Base-by-base conservation (phyloP, 495 filamentous ascomycete genomes). In the Tuber brumale region DNA sequence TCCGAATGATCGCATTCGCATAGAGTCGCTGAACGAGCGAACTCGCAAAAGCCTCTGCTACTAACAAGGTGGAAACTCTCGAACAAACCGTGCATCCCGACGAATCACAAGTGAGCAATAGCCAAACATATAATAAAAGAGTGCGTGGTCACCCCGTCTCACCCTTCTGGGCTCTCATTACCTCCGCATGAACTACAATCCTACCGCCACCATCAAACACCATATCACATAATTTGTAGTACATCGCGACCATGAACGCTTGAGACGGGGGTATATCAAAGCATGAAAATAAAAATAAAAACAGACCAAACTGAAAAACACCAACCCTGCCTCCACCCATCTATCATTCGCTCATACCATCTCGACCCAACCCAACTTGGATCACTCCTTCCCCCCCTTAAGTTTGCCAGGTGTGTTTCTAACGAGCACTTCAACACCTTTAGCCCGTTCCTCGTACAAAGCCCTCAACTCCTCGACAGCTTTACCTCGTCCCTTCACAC, bases 391-490 rank as follows among this genome's bases (percentile, higher is more conserved):
- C 77, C 77, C 76, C 51, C 79, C 77, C 74, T 77, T 76, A n/a
- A 76, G 74, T 2, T 78, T 74, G 23, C 79, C 75, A 43, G 74
- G 74, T 41, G 43, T 31, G n/a, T 78, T 72, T 19, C 42, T 76
- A 57, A 81, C 79, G 14, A 81, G 79, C 9, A 81, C 75, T 70
- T 77, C 78, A 23, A 75, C 79, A 3, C 75, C 75, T 42, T 74
- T 81, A 3, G 79, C 75, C 72, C 79, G 35, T 37, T 81, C 79
- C 70, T 81, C 79, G 31, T 81, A 81, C 48, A 81, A 72, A 41
- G 77, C 70, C 44, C 75, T 81, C n/a, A 81, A 35, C 23, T 81
- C 79, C 51, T 81, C 79, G 9, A 81, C 79, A 12, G 61, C 74
- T 23, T 74, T 78, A 19, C 78, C 78, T 73, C 16, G 78, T 70